Conservation (phyloP, 1,284 basidiomycete genomes). For the Microbotryum violaceum region DNA sequence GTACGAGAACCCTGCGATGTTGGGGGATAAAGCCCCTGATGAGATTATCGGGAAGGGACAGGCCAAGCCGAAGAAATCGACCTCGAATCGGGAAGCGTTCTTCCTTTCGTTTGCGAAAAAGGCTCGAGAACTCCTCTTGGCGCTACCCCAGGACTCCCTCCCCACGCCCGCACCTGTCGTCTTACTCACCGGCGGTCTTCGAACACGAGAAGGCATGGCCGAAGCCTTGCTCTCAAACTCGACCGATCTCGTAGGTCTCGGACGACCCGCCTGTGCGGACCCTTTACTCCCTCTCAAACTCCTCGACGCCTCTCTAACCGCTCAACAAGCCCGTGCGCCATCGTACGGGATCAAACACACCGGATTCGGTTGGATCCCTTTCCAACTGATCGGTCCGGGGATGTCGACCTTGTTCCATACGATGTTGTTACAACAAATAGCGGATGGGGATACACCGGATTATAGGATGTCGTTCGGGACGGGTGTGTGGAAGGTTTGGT, state of each 20-base stretch:
- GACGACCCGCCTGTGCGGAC: conserved; percentile 57
- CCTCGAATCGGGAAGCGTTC: conserved; percentile 47
- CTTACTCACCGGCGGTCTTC: conserved; percentile 71
- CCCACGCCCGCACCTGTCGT: conserved; percentile 50
- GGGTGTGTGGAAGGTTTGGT: background rate
- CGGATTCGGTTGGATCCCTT: conserved; percentile 27
- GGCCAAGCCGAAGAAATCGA: conserved; percentile 20
- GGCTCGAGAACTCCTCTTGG: conserved; percentile 18
- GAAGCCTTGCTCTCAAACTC: conserved; percentile 43
- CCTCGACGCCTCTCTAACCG: conserved; percentile 26
- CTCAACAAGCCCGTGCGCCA: conserved; percentile 30
- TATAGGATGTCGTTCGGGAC: background rate
- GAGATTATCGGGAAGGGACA: conserved; percentile 14
- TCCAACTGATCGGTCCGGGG: conserved; percentile 38
- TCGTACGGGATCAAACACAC: conserved; percentile 34
- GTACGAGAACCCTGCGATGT: conserved; percentile 60
- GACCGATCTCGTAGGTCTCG: conserved; percentile 68
- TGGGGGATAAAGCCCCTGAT: conserved; percentile 3
- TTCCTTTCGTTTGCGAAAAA: conserved; percentile 36
- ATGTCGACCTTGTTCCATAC: conserved; percentile 33
- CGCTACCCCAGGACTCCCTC: conserved; percentile 7
- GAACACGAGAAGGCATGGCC: conserved; percentile 54
- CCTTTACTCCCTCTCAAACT: conserved; percentile 53
- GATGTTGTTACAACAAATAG: conserved; percentile 27
- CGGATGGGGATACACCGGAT: conserved; percentile 11